Base-by-base conservation (phyloP, 192 early-diverging fungal species). In the Gigaspora rosea region DNA sequence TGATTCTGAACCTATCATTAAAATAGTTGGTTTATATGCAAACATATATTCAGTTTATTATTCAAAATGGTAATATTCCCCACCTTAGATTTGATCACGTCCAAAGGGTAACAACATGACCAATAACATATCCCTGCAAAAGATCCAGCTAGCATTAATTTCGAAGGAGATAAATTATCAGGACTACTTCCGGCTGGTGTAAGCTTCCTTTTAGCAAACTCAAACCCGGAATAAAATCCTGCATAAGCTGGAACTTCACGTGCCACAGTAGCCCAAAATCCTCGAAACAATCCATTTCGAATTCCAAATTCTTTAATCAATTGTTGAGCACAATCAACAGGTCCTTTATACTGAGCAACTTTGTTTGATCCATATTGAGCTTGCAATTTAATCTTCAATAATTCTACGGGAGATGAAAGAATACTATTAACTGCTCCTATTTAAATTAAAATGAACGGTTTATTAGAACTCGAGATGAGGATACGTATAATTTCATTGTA, bases 371-470 rank as follows among this genome's bases (percentile, higher is more conserved):
- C 86, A 85, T 93, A 96, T 78, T 96, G 96, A 9, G 93, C 93
- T 80, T 99, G 97, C 82, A 97, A 88, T 47, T 92, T 89, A 70
- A 94, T 92, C 79, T 99, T 99, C 54, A 97, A 80, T n/a, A 99
- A 81, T 78, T 99, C 97, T 3, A 99, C 94, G 1, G 97, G 96
- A 2, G 94, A 95, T 11, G 95, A 93, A 22, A 97, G 83, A 20
- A 94, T 84, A 65, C 89, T 90, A 75, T 97, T 96, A 41, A 94
- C 89, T 36, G 90, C 82, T 52, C 96, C 86, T 89, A 81, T 36
- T 18, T 46, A 52, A 20, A n/a, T 56, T 41, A 41, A 56, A 56
- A 56, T 13, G 36, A 76, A 59, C 51, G 13, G 48, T 62, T 27
- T 10, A 9, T 76, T 20, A 13, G 12, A 68, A 27, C 9, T 52